Evolutionary conservation across 2,329 filamentous ascomycete species (phyloP).

Genomic region (Corynespora cassiicola): DNA sequence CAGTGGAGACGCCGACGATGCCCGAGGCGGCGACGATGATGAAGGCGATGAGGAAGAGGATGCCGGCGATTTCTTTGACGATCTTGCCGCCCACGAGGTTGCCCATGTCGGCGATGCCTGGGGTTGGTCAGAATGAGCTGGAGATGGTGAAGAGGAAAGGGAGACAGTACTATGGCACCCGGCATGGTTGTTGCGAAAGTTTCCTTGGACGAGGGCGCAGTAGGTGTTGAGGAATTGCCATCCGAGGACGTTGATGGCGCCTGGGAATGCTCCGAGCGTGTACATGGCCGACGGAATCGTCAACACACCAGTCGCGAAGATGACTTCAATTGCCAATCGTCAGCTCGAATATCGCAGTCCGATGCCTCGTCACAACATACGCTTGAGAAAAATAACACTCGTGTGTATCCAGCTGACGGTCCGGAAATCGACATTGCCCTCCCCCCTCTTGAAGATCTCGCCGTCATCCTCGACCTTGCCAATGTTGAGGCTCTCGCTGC

Average conservation of each 20-base stretch:
- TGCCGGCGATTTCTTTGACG: constrained; percentile 60
- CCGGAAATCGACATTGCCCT: constrained; percentile 58
- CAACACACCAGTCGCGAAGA: constrained; percentile 59
- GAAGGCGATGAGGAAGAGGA: constrained; percentile 65
- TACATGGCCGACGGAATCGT: constrained; percentile 58
- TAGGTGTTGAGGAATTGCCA: constrained; percentile 59
- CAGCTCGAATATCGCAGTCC: neutral
- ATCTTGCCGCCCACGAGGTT: constrained; percentile 60
- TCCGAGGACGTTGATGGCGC: constrained; percentile 55
- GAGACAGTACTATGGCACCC: constrained; percentile 60
- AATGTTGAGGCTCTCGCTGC: constrained; percentile 24
- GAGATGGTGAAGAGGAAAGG: too few species aligned
- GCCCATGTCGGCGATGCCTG: constrained; percentile 67
- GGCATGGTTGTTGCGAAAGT: constrained; percentile 59
- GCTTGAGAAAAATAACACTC: constrained; percentile 61
- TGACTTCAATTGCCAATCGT: constrained; percentile 31
- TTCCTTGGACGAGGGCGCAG: constrained; percentile 56
- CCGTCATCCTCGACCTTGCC: constrained; percentile 41
- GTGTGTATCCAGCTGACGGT: constrained; percentile 61
- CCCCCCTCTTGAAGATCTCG: constrained; percentile 59
- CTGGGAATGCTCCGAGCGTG: constrained; percentile 55
- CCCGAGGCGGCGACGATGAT: constrained; percentile 64
- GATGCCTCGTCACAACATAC: constrained; percentile 14
- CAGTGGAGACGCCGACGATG: constrained; percentile 66
- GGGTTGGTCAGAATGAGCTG: too few species aligned